Percentiles rank a stretch among this genome's conserved stretches.
Conservation (phyloP, 371 early-diverging fungal genomes). For the Lichtheimia ramosa region DNA sequence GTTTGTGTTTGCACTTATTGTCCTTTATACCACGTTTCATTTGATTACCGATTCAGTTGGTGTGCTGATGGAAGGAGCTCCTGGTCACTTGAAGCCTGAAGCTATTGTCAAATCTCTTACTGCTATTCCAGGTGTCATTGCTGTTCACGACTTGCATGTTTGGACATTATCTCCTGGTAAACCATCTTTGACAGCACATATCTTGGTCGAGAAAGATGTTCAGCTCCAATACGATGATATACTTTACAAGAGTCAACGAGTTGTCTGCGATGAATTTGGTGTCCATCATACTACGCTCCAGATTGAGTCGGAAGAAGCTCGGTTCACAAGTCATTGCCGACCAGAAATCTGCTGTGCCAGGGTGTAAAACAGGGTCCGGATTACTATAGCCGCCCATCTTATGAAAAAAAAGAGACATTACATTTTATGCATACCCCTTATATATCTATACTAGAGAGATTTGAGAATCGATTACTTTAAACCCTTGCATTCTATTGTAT, state of each 20-base stretch:
- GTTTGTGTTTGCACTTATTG: constrained; percentile 78
- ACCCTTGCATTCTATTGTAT: too few relatives aligned
- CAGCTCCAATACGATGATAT: constrained; percentile 48
- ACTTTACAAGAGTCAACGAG: constrained; percentile 56
- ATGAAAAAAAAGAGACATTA: too few relatives aligned
- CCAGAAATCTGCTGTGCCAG: constrained; percentile 17
- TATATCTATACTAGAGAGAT: too few relatives aligned
- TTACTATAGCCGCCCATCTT: too few relatives aligned
- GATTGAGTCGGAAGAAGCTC: constrained; percentile 53
- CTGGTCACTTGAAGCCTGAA: constrained; percentile 63
- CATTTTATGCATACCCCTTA: too few relatives aligned
- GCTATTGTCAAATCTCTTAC: constrained; percentile 55
- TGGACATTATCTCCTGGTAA: constrained; percentile 79
- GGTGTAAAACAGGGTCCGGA: neutral
- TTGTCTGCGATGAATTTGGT: constrained; percentile 63
- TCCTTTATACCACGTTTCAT: constrained; percentile 71
- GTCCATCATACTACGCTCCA: constrained; percentile 75
- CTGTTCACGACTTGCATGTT: constrained; percentile 72
- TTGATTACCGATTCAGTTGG: constrained; percentile 61
- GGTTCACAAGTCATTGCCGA: constrained; percentile 20
- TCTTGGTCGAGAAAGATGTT: constrained; percentile 22
- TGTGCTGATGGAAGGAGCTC: constrained; percentile 79
- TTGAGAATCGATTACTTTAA: too few relatives aligned
- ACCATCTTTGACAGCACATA: constrained; percentile 47
- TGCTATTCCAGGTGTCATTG: constrained; percentile 55